Conservation (phyloP, 2,329 filamentous ascomycete species). For the Xylaria digitata region DNA sequence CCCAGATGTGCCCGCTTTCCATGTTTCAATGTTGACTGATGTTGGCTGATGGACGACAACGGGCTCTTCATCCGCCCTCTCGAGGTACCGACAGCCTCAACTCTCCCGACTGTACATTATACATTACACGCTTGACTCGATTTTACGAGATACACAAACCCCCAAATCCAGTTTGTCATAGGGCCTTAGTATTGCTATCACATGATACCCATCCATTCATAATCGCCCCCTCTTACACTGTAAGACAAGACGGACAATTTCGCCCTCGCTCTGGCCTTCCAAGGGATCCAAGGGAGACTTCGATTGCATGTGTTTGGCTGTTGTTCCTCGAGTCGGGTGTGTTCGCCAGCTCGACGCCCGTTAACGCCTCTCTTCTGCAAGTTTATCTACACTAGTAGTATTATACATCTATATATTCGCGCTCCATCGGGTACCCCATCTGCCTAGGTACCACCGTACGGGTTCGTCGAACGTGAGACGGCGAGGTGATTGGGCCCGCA, state of each 20-base stretch:
- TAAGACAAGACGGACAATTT: background rate
- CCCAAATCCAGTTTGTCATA: background rate
- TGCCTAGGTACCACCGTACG: constrained; percentile 7
- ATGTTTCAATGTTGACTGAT: constrained; percentile 31
- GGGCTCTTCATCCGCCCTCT: background rate
- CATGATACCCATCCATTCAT: background rate
- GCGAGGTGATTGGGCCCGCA: constrained; percentile 10
- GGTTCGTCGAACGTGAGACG: constrained; percentile 14
- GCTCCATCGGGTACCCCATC: background rate
- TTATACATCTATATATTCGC: background rate
- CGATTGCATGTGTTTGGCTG: background rate
- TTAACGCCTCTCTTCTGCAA: constrained; percentile 17
- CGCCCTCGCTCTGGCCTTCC: too few species aligned
- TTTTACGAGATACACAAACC: constrained; percentile 1
- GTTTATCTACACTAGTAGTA: constrained; percentile 6
- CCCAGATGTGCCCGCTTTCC: constrained; percentile 8
- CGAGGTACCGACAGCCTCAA: constrained; percentile 2
- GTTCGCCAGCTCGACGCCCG: constrained; percentile 5
- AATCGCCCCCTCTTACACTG: constrained; percentile 3
- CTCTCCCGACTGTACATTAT: background rate
- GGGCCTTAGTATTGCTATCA: too few species aligned
- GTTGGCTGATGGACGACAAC: background rate
- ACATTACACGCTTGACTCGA: too few species aligned
- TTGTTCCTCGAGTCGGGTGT: constrained; percentile 10
- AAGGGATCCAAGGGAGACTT: background rate